Evolutionary conservation across 495 filamentous ascomycete genomes (phyloP).

Genomic region (Aspergillus bridgeri): DNA sequence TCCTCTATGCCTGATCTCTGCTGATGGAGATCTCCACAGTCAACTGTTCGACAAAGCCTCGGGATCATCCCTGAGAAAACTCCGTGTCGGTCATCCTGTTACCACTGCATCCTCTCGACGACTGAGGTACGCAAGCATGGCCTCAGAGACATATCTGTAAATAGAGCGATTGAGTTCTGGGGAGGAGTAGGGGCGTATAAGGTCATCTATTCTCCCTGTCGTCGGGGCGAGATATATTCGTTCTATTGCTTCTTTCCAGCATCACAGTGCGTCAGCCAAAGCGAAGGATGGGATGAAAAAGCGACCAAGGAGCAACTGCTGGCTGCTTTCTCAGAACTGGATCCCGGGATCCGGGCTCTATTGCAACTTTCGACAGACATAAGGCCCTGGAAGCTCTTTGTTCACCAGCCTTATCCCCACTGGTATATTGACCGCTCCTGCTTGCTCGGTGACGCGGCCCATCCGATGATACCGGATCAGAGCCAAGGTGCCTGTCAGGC

Average conservation of each 20-base stretch:
- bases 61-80: slow-evolving; percentile 43
- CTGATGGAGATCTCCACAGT: no score
- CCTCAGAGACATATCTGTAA: slow-evolving; percentile 40
- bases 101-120: slow-evolving; percentile 43
- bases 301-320: slow-evolving; percentile 40
- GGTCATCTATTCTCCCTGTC: slow-evolving; percentile 48
- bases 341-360: slow-evolving; percentile 37
- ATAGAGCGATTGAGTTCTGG: slow-evolving; percentile 48
- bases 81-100: slow-evolving; percentile 40
- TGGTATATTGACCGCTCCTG: slow-evolving; percentile 30
- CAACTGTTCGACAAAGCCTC: slow-evolving; percentile 36
- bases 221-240: slow-evolving; percentile 42
- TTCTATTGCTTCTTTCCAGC: slow-evolving; percentile 52
- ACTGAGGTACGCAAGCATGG: slow-evolving; percentile 41
- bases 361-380: slow-evolving; percentile 42
- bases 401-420: slow-evolving; percentile 44
- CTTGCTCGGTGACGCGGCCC: slow-evolving; percentile 38
- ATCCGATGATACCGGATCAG: slow-evolving; percentile 52
- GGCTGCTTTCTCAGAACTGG: slow-evolving; percentile 42
- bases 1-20: neutral
- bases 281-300: slow-evolving; percentile 40
- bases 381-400: slow-evolving; percentile 49
- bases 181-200: slow-evolving; percentile 49
- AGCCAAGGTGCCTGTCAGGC: slow-evolving; percentile 51
- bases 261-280: slow-evolving; percentile 35